Evolutionary conservation across 805 yeast genomes (phyloP), one percentile per base, ranked within the genome.

Genomic region (Vanderwaltozyma tropicalis): DNA sequence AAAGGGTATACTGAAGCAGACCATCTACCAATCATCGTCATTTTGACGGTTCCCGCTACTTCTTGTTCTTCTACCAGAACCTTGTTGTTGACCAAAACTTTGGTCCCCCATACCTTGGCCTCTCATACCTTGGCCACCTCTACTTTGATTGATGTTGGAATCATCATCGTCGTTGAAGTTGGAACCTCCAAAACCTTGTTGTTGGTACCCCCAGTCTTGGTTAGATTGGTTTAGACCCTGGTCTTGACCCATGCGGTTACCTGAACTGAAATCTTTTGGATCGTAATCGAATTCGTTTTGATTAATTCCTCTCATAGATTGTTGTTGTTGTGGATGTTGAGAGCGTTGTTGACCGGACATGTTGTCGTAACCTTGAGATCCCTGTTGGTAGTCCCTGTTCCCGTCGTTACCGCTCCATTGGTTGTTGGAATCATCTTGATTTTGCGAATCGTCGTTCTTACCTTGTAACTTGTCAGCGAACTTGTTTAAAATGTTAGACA

Each of bases 401-500:
- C 10, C 24, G 6, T 21, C 10, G 24, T 6, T 21, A 10, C 10
- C 10, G 24, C 10, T 21, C 9, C 10, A 7, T 6, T 7, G 9
- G 9, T 21, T 21, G 24, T 24, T 24, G 27, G 12, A 10, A 10
- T 24, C 27, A 24, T 24, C 27, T 24, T 24, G n/a, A 24, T 24
- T 24, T 8, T 28, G 17, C n/a, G n/a, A n/a, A 7, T 35, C 41
- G 25, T 47, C 38, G 30, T 48, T 48, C 34, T 48, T 46, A 18
- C 55, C 52, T 31, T 53, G 50, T 31, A 57, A 37, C 32, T 58
- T 57, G 29, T 57, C 63, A 20, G 56, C 40, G 16, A 58, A 42
- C 35, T 57, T 57, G 47, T 56, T 57, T 27, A 57, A 32, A 42
- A 56, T 37, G 34, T 56, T 55, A 22, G 62, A 55, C 62, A 57